phyloP scores from a whole-genome alignment of 2,329 filamentous ascomycete genomes.

The Arthrobotrys musiformis region DNA sequence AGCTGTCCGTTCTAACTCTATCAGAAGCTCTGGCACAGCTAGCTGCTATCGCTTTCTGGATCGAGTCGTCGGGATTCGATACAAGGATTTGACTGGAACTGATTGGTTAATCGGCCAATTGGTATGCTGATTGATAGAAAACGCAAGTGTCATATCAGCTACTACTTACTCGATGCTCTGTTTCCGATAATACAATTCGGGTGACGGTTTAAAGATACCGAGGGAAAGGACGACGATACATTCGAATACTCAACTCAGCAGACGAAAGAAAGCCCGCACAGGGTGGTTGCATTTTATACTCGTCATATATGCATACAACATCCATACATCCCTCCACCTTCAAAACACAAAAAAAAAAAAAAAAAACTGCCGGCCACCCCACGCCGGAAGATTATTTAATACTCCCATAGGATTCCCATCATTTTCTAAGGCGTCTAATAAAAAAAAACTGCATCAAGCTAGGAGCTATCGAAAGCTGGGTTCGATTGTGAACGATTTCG shows the following conservation, averaged over 20 bases:
- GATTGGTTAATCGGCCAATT: neutral
- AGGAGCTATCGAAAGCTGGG: neutral
- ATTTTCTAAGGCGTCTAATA: neutral
- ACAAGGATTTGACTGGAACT: neutral
- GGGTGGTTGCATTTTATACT: slow-evolving; percentile 19
- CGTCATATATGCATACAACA: too few species aligned
- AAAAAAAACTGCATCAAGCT: slow-evolving; percentile 34
- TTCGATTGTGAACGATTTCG: neutral
- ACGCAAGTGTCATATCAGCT: neutral
- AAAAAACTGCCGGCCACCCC: too few species aligned
- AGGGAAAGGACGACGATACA: neutral
- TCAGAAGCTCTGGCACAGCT: slow-evolving; percentile 4
- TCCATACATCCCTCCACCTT: too few species aligned
- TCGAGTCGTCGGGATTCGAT: neutral
- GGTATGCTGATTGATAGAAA: neutral
- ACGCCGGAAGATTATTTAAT: slow-evolving; percentile 40
- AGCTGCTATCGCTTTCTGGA: too few species aligned
- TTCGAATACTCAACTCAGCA: neutral
- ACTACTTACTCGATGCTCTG: neutral
- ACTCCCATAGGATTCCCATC: slow-evolving; percentile 15
- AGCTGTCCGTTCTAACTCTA: neutral
- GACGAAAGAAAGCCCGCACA: neutral
- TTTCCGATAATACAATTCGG: slow-evolving; percentile 13
- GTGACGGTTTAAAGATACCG: neutral
- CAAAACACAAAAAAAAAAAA: neutral